Base-by-base conservation (phyloP, 2,329 filamentous ascomycete species). In the Raffaelea ambrosiae region DNA sequence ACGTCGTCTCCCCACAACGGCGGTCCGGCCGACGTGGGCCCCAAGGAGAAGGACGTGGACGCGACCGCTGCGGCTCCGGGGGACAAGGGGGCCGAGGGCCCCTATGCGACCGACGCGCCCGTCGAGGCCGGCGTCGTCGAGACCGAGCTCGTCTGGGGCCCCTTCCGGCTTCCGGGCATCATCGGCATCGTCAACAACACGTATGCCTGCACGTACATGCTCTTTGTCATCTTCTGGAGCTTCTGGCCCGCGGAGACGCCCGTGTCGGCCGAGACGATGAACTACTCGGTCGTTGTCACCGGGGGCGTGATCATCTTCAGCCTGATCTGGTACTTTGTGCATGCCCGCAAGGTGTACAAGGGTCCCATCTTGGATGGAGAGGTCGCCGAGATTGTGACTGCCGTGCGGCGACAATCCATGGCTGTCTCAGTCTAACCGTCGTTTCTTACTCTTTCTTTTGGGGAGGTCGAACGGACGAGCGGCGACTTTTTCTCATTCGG, bases 51-150 rank as follows among this genome's bases (percentile, higher is more conserved):
- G 48, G 72, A 68, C 22, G 72, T 66, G 19, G n/a, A n/a, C 61
- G 65, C 1, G 64, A 66, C 9, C 72, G 71, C 3, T 72, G 76
- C 58, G 71, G 74, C 54, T 71, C n/a, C n/a, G n/a, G n/a, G n/a
- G 8, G 35, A 71, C 57, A 67, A 74, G 48, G 72, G 67, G 21
- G 72, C 66, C 20, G n/a, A n/a, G 61, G 65, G 1, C 64, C 66
- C 9, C 72, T 71, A 3, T 72, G 76, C 58, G 71, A 74, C 54
- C 71, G 65, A 71, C 5, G 74, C 71, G 2, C 62, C 77, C 10
- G 68, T 67, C 20, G 63, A 73, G 43, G 68, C 66, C 29, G 67
- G 69, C 1, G 64, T 76, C 11, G 68, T 76, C 44, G 66, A 67
- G 11, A 72, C 70, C 16, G 76, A 77, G 54, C 66, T 76, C 47